A percentile compares a stretch with the other conserved stretches of the same genome.
Evolutionary conservation across 352 stramenopile species (phyloP).

Genomic region (Globisporangium ultimum): DNA sequence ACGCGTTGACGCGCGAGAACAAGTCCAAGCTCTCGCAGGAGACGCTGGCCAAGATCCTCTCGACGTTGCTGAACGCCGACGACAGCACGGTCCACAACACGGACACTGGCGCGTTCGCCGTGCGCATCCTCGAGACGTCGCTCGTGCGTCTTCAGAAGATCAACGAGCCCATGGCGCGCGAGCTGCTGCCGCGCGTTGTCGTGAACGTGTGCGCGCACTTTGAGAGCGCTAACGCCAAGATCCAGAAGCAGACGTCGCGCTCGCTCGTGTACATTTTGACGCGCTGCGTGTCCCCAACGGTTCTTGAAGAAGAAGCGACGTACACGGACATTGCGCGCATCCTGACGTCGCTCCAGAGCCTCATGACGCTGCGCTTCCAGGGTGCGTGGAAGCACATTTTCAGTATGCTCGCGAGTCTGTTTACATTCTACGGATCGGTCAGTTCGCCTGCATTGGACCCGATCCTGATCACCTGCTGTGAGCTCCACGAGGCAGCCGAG

Average conservation of each 20-base stretch:
- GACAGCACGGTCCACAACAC: conserved; percentile 56
- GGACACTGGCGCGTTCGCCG: conserved; percentile 56
- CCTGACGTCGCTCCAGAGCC: conserved; percentile 70
- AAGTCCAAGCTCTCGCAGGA: conserved; percentile 65
- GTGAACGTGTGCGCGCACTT: conserved; percentile 68
- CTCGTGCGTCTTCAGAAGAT: conserved; percentile 61
- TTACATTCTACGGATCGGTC: conserved; percentile 61
- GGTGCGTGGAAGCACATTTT: conserved; percentile 80
- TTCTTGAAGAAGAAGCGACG: conserved; percentile 52
- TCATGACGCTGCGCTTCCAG: conserved; percentile 84
- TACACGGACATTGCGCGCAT: conserved; percentile 64
- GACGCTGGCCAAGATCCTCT: conserved; percentile 58
- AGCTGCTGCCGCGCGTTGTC: conserved; percentile 78
- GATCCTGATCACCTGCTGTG: conserved; percentile 68
- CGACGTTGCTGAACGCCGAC: conserved; percentile 58
- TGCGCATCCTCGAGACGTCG: conserved; percentile 60
- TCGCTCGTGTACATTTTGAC: conserved; percentile 66
- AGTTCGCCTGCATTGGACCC: conserved; percentile 58
- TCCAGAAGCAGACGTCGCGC: conserved; percentile 62
- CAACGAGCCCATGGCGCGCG: conserved; percentile 53
- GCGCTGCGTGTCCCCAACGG: conserved; percentile 43
- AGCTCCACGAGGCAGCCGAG: conserved; percentile 76
- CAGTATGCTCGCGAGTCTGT: conserved; percentile 62
- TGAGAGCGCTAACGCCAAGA: conserved; percentile 45
- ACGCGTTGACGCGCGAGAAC: conserved; percentile 47